A percentile compares a stretch with the other conserved stretches of the same genome.
These are phyloP conservation scores for Candida jianshihensis DNA, from an alignment of 805 yeast genomes.

Conservation along the genomic window DNA sequence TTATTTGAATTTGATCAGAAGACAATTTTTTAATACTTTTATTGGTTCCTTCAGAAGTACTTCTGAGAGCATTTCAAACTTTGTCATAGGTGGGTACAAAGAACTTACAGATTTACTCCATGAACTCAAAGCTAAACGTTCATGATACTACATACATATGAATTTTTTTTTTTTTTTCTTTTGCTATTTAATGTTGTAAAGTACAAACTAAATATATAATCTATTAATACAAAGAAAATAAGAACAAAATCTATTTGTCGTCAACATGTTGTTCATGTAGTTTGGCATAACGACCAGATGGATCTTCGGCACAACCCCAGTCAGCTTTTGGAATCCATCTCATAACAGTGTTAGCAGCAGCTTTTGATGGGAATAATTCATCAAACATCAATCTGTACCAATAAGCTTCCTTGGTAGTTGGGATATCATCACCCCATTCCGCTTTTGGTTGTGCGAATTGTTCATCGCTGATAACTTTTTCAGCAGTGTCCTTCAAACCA, in stretches of 20 bases:
- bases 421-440: conserved; percentile 93
- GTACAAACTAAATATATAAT: too few species aligned
- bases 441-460: conserved; percentile 85
- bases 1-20: conserved; percentile 12
- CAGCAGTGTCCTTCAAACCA: conserved; percentile 93
- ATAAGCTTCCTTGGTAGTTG: conserved; percentile 97
- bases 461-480: conserved; percentile 79
- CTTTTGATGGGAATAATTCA: conserved; percentile 81
- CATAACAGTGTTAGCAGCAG: conserved; percentile 96
- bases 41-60: conserved; percentile 6
- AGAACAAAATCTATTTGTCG: conserved; percentile 6
- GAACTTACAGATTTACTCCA: too few species aligned
- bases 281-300: conserved; percentile 94
- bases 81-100: too few species aligned
- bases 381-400: conserved; percentile 98
- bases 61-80: not conserved
- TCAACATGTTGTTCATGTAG: conserved; percentile 70
- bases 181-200: too few species aligned
- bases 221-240: too few species aligned
- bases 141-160: too few species aligned
- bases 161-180: too few species aligned
- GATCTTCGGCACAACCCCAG: conserved; percentile 99
- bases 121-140: too few species aligned
- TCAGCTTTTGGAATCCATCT: conserved; percentile 99
- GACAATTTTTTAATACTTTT: conserved; percentile 11